These are phyloP conservation scores for Mesembryanthemum crystallinum DNA, from an alignment of 148 eudicot species.

Conservation along the genomic window DNA sequence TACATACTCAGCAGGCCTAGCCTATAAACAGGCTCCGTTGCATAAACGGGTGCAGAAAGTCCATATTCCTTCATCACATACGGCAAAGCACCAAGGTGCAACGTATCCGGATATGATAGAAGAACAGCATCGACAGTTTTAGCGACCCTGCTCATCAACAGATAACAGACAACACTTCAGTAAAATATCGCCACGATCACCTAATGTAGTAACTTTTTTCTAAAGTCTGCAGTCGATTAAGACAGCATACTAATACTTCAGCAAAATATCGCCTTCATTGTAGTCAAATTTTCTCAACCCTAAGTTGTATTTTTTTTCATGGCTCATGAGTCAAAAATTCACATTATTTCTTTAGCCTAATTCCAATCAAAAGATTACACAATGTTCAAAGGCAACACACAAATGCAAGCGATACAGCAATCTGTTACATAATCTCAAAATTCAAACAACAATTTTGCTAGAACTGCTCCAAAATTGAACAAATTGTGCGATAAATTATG, in stretches of 20 bases:
- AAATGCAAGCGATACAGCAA: no score
- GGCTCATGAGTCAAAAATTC: no score
- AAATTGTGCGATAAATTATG: not conserved
- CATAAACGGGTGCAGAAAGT: conserved; percentile 72
- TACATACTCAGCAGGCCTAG: conserved; percentile 90
- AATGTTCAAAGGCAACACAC: not conserved
- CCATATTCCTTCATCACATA: conserved; percentile 88
- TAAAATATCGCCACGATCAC: not conserved
- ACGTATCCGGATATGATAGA: conserved; percentile 81
- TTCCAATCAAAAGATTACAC: not conserved
- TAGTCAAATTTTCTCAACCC: no score
- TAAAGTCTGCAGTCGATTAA: not conserved
- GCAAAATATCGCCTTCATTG: no score
- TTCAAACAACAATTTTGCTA: not conserved
- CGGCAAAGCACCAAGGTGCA: conserved; percentile 91
- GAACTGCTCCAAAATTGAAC: not conserved
- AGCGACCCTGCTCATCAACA: conserved; percentile 68
- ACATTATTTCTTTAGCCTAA: no score
- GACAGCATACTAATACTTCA: no score
- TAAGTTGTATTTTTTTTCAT: no score
- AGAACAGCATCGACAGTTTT: conserved; percentile 84
- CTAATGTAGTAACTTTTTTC: not conserved
- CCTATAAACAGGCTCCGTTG: conserved; percentile 91
- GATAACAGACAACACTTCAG: not conserved
- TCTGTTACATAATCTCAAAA: no score